Evolutionary conservation across 2,329 filamentous ascomycete genomes (phyloP).

Genomic region (Diplocarpon rosae): DNA sequence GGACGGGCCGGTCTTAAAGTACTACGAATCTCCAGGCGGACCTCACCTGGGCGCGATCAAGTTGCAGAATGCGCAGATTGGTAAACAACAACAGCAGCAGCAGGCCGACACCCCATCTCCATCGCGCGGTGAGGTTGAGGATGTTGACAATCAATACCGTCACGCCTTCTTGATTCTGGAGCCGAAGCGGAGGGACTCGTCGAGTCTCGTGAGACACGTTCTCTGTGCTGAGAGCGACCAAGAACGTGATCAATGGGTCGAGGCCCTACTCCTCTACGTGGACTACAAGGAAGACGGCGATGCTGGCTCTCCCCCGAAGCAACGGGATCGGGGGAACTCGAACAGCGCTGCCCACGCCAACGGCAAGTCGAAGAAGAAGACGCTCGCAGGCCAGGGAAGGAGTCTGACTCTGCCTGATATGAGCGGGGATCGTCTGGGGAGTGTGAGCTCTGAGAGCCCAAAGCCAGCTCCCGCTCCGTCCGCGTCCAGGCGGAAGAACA

Average conservation of each 20-base stretch:
- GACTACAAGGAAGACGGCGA: constrained; percentile 57
- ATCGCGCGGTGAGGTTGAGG: constrained; percentile 49
- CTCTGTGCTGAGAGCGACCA: constrained; percentile 89
- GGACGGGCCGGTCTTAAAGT: constrained; percentile 64
- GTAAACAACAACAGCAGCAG: constrained; percentile 71
- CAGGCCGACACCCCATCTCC: constrained; percentile 49
- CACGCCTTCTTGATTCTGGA: constrained; percentile 93
- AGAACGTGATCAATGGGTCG: constrained; percentile 90
- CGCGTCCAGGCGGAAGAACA: constrained; percentile 23
- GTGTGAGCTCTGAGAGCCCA: constrained; percentile 29
- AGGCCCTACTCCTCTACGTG: constrained; percentile 79
- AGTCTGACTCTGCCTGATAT: constrained; percentile 28
- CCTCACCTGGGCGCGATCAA: constrained; percentile 90
- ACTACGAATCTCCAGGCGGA: constrained; percentile 85
- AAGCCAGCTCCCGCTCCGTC: constrained; percentile 27
- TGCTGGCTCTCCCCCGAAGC: constrained; percentile 22
- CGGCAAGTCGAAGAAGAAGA: constrained; percentile 35
- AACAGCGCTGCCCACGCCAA: constrained; percentile 27
- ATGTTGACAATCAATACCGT: constrained; percentile 85
- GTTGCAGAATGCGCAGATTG: constrained; percentile 81
- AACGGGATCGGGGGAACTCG: constrained; percentile 31
- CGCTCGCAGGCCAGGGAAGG: constrained; percentile 25
- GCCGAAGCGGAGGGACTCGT: constrained; percentile 91
- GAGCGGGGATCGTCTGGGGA: constrained; percentile 29
- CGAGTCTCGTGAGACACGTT: constrained; percentile 80